Conservation (phyloP, 2,329 filamentous ascomycete genomes). For the Sclerotinia subarctica region DNA sequence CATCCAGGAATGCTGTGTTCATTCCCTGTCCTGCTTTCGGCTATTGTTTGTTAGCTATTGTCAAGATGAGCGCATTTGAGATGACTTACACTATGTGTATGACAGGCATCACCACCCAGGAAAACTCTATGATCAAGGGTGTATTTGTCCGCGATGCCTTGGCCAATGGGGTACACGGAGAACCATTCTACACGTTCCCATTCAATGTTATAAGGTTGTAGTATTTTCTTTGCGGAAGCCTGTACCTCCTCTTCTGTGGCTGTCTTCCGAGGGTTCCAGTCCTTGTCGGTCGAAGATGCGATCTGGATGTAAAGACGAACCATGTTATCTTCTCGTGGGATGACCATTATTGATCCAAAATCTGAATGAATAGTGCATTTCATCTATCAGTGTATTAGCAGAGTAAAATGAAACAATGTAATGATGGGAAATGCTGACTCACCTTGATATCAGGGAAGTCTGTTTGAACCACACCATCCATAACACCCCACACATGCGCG, state of each 20-base stretch:
- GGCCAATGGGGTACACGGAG: constrained; percentile 73
- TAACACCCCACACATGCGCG: constrained; percentile 71
- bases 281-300: constrained; percentile 56
- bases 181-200: constrained; percentile 71
- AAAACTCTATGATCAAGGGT: constrained; percentile 69
- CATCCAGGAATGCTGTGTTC: constrained; percentile 78
- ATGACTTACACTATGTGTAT: constrained; percentile 66
- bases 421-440: constrained; percentile 43
- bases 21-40: constrained; percentile 77
- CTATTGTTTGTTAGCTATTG: constrained; percentile 37
- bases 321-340: constrained; percentile 67
- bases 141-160: constrained; percentile 67
- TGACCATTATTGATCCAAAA: constrained; percentile 75
- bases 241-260: constrained; percentile 64
- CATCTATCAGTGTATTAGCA: constrained; percentile 46
- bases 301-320: constrained; percentile 70
- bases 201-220: constrained; percentile 64
- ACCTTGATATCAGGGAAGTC: constrained; percentile 77
- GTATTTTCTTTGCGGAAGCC: constrained; percentile 60
- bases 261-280: constrained; percentile 60
- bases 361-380: constrained; percentile 74
- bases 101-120: constrained; percentile 73
- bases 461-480: constrained; percentile 69
- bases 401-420: constrained; percentile 48
- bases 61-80: not conserved